Evolutionary conservation across 169 alveolate species (phyloP), one percentile per base, ranked within the genome.

Genomic region (Eimeria acervulina): DNA sequence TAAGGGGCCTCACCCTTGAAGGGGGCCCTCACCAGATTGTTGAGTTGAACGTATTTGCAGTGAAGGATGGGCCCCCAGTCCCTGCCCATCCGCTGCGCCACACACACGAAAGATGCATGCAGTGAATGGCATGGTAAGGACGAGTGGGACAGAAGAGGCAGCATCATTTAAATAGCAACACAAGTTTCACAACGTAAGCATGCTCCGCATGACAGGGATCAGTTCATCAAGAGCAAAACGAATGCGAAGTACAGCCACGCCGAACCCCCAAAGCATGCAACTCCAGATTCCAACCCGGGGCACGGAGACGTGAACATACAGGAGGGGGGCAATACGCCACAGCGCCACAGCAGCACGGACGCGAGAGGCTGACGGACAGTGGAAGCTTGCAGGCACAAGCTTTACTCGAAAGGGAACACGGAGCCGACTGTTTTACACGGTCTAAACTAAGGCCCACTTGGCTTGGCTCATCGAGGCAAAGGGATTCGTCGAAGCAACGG

Each of bases 1-100:
- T 42, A 76, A 8, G 88, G 88, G 88, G 88, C 66, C 88, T 42
- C 88, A 42, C 61, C 63, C 26, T 33, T 3, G 12, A 17, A 44
- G 40, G 91, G 28, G 74, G 74, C 91, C 72, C 91, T 83, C 72
- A 83, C 91, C 91, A 83, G 70, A 83, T 44, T n/a, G 91, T n/a
- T 12, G 91, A 83, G 47, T 83, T 83, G 72, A 83, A 83, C 51
- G 91, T 52, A 83, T 83, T 83, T 61, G 91, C 91, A 31, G 91
- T 83, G 91, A 51, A 83, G 12, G 74, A 10, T 8, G 91, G 74
- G 4, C 91, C 91, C 3, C 91, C 91, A 44, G 70, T 55, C 47
- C 91, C 91, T 28, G 52, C 76, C 91, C 72, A 83, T 28, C 91
- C 91, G 91, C 91, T 83, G 91, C 51, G 51, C n/a, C 55, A 52